Percentiles rank a stretch among this genome's conserved stretches.
Evolutionary conservation across 1,284 basidiomycete genomes (phyloP).

Genomic region (Ustilago lituana): DNA sequence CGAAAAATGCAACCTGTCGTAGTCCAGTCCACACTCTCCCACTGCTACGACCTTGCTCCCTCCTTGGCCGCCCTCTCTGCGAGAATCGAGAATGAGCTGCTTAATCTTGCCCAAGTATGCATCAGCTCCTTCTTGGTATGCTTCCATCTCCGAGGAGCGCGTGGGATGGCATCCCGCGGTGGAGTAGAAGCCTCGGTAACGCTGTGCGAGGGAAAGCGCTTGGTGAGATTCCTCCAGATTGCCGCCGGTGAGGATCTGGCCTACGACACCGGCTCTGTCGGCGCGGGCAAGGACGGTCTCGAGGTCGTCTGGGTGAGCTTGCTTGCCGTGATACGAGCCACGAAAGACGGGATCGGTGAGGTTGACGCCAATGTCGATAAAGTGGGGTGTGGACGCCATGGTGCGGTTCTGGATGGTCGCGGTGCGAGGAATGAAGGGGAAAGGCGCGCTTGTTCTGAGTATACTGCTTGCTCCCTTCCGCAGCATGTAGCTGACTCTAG

Average conservation of each 20-base stretch:
- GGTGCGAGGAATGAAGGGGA: no score
- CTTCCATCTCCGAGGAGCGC: slow-evolving; percentile 79
- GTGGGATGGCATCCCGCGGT: slow-evolving; percentile 90
- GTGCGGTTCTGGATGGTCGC: slow-evolving; percentile 3
- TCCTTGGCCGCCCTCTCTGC: slow-evolving; percentile 18
- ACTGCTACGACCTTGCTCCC: slow-evolving; percentile 74
- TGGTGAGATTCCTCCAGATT: slow-evolving; percentile 76
- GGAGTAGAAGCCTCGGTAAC: slow-evolving; percentile 75
- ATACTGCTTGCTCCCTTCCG: no score
- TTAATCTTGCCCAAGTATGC: slow-evolving; percentile 74
- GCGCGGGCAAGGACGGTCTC: slow-evolving; percentile 75
- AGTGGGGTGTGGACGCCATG: slow-evolving; percentile 16
- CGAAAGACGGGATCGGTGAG: slow-evolving; percentile 70
- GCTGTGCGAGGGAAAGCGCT: slow-evolving; percentile 75
- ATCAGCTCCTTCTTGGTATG: slow-evolving; percentile 71
- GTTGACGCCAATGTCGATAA: slow-evolving; percentile 71
- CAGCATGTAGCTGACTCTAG: no score
- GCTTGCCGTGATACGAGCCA: slow-evolving; percentile 70
- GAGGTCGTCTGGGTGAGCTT: slow-evolving; percentile 73
- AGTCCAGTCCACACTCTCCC: slow-evolving; percentile 89
- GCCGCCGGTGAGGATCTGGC: slow-evolving; percentile 84
- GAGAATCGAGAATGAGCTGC: slow-evolving; percentile 15
- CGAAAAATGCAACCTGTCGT: slow-evolving; percentile 82
- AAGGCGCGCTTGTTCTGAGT: no score
- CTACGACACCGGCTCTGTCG: slow-evolving; percentile 75